Evolutionary conservation across 2,329 filamentous ascomycete genomes (phyloP).

Genomic region (Penicillium crustosum): DNA sequence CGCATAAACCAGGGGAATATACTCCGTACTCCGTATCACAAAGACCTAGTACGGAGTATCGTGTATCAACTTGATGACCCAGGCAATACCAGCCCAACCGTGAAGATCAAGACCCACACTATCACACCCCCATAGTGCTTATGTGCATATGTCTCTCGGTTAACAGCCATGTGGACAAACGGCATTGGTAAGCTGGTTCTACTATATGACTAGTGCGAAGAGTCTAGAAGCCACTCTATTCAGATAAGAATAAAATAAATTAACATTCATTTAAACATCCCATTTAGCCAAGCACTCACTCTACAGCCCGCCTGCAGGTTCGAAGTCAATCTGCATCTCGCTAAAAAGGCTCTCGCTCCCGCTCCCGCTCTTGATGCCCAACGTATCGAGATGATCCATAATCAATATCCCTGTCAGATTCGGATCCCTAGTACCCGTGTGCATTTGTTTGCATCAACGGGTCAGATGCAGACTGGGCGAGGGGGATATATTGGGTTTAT

Average conservation of each 20-base stretch:
- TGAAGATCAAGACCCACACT: not conserved
- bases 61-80: not conserved
- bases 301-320: not conserved
- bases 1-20: not conserved
- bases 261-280: not conserved
- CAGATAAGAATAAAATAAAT: not conserved
- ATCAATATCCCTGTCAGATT: not conserved
- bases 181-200: not conserved
- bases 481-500: too few species aligned
- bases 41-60: not conserved
- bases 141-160: not conserved
- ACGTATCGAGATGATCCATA: not conserved
- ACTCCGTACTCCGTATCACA: not conserved
- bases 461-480: not conserved
- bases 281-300: not conserved
- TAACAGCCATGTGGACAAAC: not conserved
- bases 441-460: not conserved
- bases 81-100: not conserved
- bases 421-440: not conserved
- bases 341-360: not conserved
- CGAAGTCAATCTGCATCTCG: not conserved
- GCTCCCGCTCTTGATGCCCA: constrained; percentile 3
- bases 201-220: not conserved
- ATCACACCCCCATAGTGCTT: too few species aligned
- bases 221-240: not conserved